phyloP scores from a whole-genome alignment of 495 filamentous ascomycete species.

The Geoglossum glabrum region DNA sequence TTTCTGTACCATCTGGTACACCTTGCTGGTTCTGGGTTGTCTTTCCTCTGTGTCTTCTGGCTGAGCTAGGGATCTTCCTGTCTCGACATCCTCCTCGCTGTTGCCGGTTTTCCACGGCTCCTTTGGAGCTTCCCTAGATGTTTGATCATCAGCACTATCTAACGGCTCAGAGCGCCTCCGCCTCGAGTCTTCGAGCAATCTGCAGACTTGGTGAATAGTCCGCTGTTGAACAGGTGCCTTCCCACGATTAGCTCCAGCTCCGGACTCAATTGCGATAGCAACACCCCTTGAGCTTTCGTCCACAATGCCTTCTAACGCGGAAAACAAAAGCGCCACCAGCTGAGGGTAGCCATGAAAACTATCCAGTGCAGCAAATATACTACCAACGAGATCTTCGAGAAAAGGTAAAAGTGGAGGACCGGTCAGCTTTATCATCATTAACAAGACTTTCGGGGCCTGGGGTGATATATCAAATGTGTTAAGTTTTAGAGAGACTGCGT shows the following conservation, averaged over 20 bases:
- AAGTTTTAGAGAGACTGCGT: slow-evolving; percentile 71
- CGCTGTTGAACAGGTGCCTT: slow-evolving; percentile 21
- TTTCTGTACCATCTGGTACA: slow-evolving; percentile 6
- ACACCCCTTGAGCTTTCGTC: slow-evolving; percentile 54
- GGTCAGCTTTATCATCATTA: slow-evolving; percentile 84
- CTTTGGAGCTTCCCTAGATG: not conserved
- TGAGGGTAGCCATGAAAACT: slow-evolving; percentile 82
- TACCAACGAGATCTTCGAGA: slow-evolving; percentile 74
- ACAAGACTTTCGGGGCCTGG: slow-evolving; percentile 70
- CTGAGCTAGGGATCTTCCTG: slow-evolving; percentile 14
- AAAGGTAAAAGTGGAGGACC: slow-evolving; percentile 69
- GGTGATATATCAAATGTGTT: slow-evolving; percentile 85
- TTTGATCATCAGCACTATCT: not conserved
- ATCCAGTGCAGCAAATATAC: slow-evolving; percentile 78
- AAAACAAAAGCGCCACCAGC: slow-evolving; percentile 70
- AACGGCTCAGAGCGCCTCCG: not conserved
- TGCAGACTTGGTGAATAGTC: slow-evolving; percentile 20
- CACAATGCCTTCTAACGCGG: slow-evolving; percentile 60
- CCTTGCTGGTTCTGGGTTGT: slow-evolving; percentile 15
- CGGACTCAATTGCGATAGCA: slow-evolving; percentile 30
- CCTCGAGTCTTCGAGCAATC: slow-evolving; percentile 12
- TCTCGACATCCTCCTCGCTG: not conserved
- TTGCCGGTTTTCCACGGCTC: not conserved
- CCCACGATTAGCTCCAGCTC: slow-evolving; percentile 1
- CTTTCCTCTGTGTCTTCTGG: slow-evolving; percentile 17